Percentiles rank a stretch among this genome's conserved stretches.
These are phyloP conservation scores for Penicillium paneum DNA, from an alignment of 2,329 filamentous ascomycete genomes.

Conservation along the genomic window DNA sequence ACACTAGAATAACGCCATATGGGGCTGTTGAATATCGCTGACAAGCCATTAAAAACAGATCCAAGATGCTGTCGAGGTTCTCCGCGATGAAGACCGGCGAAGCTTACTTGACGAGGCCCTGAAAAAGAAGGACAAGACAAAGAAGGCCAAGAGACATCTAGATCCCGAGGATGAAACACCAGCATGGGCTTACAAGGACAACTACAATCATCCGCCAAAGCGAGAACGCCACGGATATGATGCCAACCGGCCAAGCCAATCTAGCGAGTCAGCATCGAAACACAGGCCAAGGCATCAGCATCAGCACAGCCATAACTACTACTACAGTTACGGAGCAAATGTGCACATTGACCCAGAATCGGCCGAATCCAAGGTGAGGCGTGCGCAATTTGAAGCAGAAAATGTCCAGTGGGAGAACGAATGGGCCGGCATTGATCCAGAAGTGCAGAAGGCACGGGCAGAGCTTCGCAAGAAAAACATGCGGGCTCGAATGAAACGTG, in stretches of 20 bases:
- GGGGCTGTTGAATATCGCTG: background rate
- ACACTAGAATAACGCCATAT: background rate
- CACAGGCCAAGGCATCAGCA: background rate
- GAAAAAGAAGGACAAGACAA: background rate
- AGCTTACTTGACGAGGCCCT: slow-evolving; percentile 10
- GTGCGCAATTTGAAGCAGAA: slow-evolving; percentile 5
- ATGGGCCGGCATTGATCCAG: slow-evolving; percentile 7
- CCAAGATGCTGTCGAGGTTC: slow-evolving; percentile 33
- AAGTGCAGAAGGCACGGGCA: slow-evolving; percentile 6
- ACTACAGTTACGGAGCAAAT: slow-evolving; percentile 30
- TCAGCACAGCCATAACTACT: slow-evolving; percentile 15
- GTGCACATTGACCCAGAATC: slow-evolving; percentile 31
- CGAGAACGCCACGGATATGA: background rate
- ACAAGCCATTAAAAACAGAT: slow-evolving; percentile 22
- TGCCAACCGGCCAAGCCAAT: background rate
- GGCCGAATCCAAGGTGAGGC: slow-evolving; percentile 21
- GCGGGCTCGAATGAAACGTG: slow-evolving; percentile 9
- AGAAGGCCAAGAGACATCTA: background rate
- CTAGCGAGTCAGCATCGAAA: background rate
- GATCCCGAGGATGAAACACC: background rate
- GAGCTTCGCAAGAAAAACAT: slow-evolving; percentile 12
- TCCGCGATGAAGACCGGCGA: slow-evolving; percentile 30
- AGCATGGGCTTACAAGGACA: background rate
- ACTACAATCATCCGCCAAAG: background rate
- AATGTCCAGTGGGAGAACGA: slow-evolving; percentile 9